Evolutionary conservation across 768 basidiomycete genomes (phyloP).

Genomic region (Calvatia gigantea): DNA sequence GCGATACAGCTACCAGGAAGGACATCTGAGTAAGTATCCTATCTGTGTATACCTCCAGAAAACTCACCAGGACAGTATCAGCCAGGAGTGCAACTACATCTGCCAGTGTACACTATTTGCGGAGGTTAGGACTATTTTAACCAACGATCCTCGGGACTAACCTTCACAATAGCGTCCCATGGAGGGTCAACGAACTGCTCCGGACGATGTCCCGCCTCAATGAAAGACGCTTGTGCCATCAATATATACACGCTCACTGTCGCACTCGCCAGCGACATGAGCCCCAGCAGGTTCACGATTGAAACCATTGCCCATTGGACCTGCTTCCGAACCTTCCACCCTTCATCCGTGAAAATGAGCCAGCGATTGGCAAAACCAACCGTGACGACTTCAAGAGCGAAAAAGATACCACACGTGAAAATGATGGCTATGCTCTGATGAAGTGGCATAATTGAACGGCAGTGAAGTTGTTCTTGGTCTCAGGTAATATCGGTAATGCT

Average conservation of each 20-base stretch:
- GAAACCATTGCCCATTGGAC: not conserved
- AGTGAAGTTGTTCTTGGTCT: no score
- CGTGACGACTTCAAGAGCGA: not conserved
- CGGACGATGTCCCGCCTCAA: not conserved
- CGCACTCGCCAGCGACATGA: not conserved
- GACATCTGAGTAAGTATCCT: not conserved
- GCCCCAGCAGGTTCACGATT: not conserved
- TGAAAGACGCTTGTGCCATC: not conserved
- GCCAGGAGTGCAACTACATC: not conserved
- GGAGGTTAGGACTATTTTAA: not conserved
- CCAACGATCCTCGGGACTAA: not conserved
- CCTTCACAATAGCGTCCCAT: not conserved
- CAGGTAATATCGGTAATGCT: no score
- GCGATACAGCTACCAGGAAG: slow-evolving; percentile 6
- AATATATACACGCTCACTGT: not conserved
- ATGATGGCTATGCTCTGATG: not conserved
- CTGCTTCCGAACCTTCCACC: not conserved
- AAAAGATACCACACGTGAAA: not conserved
- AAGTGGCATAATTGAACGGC: no score
- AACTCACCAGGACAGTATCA: not conserved
- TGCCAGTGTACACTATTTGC: not conserved
- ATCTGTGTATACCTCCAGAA: not conserved
- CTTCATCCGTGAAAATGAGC: not conserved
- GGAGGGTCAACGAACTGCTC: not conserved
- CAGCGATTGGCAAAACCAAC: not conserved